These are phyloP conservation scores for Clarireedia homoeocarpa DNA, from an alignment of 2,329 filamentous ascomycete species.

Conservation along the genomic window DNA sequence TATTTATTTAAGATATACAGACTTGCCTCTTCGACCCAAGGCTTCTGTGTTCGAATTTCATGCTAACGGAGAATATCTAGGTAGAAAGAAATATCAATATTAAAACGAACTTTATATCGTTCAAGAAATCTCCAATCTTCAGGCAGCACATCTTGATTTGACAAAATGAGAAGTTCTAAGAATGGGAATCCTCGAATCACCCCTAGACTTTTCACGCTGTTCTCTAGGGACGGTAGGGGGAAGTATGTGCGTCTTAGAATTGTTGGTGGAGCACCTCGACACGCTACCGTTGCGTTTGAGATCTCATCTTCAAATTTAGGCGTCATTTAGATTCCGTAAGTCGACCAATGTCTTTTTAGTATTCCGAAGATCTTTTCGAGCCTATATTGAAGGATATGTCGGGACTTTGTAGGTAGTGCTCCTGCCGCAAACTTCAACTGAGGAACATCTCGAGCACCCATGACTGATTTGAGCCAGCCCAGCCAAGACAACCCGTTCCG, in stretches of 20 bases:
- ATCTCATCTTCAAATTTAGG: background rate
- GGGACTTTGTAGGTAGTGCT: constrained; percentile 15
- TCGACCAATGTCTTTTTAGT: constrained; percentile 8
- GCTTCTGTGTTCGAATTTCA: background rate
- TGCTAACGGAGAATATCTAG: constrained; percentile 11
- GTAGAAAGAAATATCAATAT: constrained; percentile 12
- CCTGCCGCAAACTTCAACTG: constrained; percentile 12
- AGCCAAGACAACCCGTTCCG: constrained; percentile 11
- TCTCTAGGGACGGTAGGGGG: background rate
- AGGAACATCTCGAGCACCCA: constrained; percentile 10
- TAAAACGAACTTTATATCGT: constrained; percentile 12
- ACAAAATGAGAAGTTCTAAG: background rate
- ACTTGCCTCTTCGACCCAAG: constrained; percentile 7
- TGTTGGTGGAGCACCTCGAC: background rate
- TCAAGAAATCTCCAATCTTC: constrained; percentile 17
- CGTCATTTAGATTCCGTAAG: background rate
- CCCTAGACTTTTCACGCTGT: background rate
- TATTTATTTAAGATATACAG: constrained; percentile 14
- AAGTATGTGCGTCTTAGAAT: background rate
- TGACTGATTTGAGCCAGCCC: constrained; percentile 11
- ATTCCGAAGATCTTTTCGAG: constrained; percentile 12
- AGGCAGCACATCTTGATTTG: background rate
- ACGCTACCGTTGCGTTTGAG: background rate
- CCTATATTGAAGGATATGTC: constrained; percentile 15
- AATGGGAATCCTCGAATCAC: constrained; percentile 8